Base-by-base conservation (phyloP, 2,329 filamentous ascomycete species). In the Fusarium graminum region DNA sequence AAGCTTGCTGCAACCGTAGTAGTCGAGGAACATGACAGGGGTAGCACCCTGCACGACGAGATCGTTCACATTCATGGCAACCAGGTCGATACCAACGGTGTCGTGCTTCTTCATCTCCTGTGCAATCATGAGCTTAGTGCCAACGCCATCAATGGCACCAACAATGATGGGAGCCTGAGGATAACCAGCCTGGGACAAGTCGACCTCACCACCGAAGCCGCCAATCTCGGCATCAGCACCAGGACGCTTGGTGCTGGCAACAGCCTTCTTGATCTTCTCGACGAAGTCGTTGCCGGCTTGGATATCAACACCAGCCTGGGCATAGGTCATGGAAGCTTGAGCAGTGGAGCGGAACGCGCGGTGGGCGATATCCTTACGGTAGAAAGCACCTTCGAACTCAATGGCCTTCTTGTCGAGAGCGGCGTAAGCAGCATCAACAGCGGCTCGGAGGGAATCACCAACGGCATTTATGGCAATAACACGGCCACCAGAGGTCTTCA, bases 61-160 rank as follows among this genome's bases (percentile, higher is more conserved):
- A 75, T 99, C 95, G 78, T 99, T 99, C 76, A 98, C 95, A 78
- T 97, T 98, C 94, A 98, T 98, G 69, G 95, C 95, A 6, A 99
- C 95, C 34, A 99, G 86, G 76, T 99, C 95, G 72, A 99, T 93
- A 62, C 95, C 95, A 12, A 99, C 94, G 4, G 94, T 97, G 78
- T 94, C 90, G 80, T 97, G 95, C 80, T 96, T 93, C 72, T 89
- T 86, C 82, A 96, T 92, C 13, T 89, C 87, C 76, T 97, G 94
- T 0, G 95, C 95, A 74, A 99, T 92, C 85, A 96, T 96, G 72
- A 98, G 90, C 82, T 98, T 98, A 46, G 94, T 98, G 60, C 94
- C 95, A 36, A 98, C 93, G 51, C 95, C 95, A 75, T 99, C 95
- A 67, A 97, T 98, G 61, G 93, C 94, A 54, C 92, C 92, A n/a